A percentile compares a stretch with the other conserved stretches of the same genome.
These are phyloP conservation scores for Verticillium isaacii DNA, from an alignment of 2,329 filamentous ascomycete genomes.

Conservation along the genomic window DNA sequence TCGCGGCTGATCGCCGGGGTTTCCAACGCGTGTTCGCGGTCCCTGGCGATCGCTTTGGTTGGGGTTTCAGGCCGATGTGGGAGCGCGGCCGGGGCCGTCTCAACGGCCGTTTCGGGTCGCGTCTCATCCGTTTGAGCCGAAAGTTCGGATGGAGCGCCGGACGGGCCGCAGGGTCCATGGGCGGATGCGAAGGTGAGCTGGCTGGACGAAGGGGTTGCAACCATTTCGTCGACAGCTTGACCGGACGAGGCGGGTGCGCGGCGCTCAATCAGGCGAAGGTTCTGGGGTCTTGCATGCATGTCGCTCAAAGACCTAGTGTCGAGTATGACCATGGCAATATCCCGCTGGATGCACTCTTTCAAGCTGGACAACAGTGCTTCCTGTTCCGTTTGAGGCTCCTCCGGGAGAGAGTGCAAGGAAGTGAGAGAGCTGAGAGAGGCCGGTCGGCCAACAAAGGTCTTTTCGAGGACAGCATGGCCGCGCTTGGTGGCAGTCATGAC, in stretches of 20 bases:
- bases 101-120: constrained; percentile 7
- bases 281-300: constrained; percentile 11
- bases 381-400: constrained; percentile 28
- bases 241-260: not conserved
- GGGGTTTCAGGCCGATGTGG: constrained; percentile 1
- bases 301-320: constrained; percentile 43
- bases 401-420: constrained; percentile 13
- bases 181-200: constrained; percentile 6
- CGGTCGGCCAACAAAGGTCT: constrained; percentile 34
- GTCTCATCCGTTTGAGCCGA: constrained; percentile 9
- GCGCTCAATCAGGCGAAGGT: constrained; percentile 11
- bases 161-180: constrained; percentile 6
- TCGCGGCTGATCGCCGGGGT: constrained; percentile 1
- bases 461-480: constrained; percentile 48
- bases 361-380: constrained; percentile 34
- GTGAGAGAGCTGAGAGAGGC: not conserved
- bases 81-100: not conserved
- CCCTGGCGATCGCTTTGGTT: not conserved
- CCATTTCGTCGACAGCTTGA: constrained; percentile 10
- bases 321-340: constrained; percentile 44
- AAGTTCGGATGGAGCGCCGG: constrained; percentile 10
- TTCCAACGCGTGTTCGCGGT: not conserved
- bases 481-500: constrained; percentile 46
- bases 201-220: constrained; percentile 6
- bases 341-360: constrained; percentile 38